Evolutionary conservation across 2,329 filamentous ascomycete species (phyloP), one percentile per base, ranked within the genome.

Genomic region (Scedosporium minutisporum): DNA sequence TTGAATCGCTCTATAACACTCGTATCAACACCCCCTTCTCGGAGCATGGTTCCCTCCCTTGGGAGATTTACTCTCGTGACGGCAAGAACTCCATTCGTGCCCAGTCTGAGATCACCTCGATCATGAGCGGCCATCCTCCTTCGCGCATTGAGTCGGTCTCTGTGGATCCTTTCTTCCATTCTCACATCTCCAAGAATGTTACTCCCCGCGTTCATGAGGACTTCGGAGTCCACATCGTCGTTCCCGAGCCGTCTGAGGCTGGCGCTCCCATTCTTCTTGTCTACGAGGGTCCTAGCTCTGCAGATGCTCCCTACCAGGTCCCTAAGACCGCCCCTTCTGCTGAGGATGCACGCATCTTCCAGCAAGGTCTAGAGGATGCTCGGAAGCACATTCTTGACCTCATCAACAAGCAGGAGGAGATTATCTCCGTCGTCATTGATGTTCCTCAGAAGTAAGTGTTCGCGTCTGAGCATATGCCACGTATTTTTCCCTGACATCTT

Each of bases 61-160:
- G 93, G 91, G 88, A 96, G 72, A 83, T 97, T 62, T 96, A 93
- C 75, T 90, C 91, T 6, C 84, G 89, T 44, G 90, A 96, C 69
- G 87, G 88, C 66, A 96, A 95, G 80, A 96, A 92, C 71, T 83
- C 84, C 29, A 85, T 90, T 71, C 87, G 87, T 68, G 89, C 89
- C 6, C 87, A 89, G 69, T 84, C 84, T 6, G 89, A 92, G 68
- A 87, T 95, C 70, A 87, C 85, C 71, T 85, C 84, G 68, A 83
- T 95, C 64, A 84, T 93, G 67, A 84, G 84, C 65, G 84, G 85
- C 58, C 88, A 92, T 70, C 90, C 90, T 51, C 90, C 90, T 3
- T 82, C 86, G 44, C 84, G 89, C 65, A 83, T 95, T 72, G 79
- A 81, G 23, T 82, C 85, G 10, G 73, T 93, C 12, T 74, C 84